These are phyloP conservation scores for Nadsonia commutata DNA, from an alignment of 1,139 yeast genomes.

Conservation along the genomic window DNA sequence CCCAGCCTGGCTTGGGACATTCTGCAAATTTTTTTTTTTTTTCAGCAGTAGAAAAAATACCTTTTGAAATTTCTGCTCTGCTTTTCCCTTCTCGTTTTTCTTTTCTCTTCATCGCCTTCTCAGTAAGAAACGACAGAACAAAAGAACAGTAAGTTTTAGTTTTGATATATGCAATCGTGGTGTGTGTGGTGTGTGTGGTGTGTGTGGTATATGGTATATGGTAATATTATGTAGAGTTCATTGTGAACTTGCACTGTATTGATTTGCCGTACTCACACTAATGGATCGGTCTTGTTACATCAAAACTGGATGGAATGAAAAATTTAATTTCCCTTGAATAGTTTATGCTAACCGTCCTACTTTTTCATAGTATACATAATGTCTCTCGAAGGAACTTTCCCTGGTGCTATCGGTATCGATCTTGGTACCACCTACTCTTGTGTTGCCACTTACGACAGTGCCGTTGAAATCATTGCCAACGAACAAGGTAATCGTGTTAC, in stretches of 20 bases:
- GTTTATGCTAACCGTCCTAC: no score
- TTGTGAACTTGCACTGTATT: no score
- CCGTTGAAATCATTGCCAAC: constrained; percentile 84
- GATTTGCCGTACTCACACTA: no score
- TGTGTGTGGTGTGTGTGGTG: no score
- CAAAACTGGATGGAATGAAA: no score
- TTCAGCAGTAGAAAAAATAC: not conserved
- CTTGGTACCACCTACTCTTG: constrained; percentile 86
- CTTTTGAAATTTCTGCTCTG: not conserved
- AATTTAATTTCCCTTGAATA: no score
- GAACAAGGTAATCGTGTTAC: constrained; percentile 99
- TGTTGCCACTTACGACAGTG: constrained; percentile 75
- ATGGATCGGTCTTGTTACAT: no score
- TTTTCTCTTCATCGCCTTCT: not conserved
- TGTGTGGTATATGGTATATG: no score
- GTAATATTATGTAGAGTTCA: no score
- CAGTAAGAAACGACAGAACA: constrained; percentile 1
- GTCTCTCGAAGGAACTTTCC: constrained; percentile 80
- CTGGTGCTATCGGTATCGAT: constrained; percentile 98
- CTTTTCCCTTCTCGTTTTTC: not conserved
- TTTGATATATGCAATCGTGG: no score
- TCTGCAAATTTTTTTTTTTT: not conserved
- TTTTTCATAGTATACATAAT: constrained; percentile 4
- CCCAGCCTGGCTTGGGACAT: not conserved
- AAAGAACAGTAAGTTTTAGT: not conserved